phyloP scores from a whole-genome alignment of 2,329 filamentous ascomycete genomes.

The Colletotrichum theobromicola region DNA sequence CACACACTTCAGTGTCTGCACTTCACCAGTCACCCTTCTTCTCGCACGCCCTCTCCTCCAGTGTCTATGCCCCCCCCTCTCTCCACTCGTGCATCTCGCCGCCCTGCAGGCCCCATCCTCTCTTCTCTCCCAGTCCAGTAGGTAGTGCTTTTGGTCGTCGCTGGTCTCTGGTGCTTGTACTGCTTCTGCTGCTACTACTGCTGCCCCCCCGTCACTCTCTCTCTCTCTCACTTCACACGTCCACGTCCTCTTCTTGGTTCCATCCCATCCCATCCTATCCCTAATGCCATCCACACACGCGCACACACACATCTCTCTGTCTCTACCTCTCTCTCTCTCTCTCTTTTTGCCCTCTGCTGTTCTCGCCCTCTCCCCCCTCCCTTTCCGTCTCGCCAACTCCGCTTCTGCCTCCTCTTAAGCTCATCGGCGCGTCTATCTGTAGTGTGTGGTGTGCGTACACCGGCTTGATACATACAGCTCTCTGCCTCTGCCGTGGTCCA shows the following conservation, averaged over 20 bases:
- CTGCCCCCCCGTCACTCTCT: neutral
- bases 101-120: slow-evolving; percentile 22
- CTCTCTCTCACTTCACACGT: neutral
- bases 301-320: neutral
- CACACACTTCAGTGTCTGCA: neutral
- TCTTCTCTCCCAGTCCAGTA: slow-evolving; percentile 19
- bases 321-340: neutral
- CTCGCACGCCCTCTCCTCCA: neutral
- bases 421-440: neutral
- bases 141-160: neutral
- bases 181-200: neutral
- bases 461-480: neutral
- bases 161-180: neutral
- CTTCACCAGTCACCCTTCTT: neutral
- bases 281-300: neutral
- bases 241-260: neutral
- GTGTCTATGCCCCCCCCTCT: neutral
- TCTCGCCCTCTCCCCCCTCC: neutral
- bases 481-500: neutral
- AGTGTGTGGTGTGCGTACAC: neutral
- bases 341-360: neutral
- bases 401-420: neutral
- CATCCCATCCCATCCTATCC: neutral
- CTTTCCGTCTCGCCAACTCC: neutral
- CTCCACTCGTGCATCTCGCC: slow-evolving; percentile 16